These are phyloP conservation scores for Penicillium atrosanguineum DNA, from an alignment of 495 filamentous ascomycete species.

Conservation along the genomic window DNA sequence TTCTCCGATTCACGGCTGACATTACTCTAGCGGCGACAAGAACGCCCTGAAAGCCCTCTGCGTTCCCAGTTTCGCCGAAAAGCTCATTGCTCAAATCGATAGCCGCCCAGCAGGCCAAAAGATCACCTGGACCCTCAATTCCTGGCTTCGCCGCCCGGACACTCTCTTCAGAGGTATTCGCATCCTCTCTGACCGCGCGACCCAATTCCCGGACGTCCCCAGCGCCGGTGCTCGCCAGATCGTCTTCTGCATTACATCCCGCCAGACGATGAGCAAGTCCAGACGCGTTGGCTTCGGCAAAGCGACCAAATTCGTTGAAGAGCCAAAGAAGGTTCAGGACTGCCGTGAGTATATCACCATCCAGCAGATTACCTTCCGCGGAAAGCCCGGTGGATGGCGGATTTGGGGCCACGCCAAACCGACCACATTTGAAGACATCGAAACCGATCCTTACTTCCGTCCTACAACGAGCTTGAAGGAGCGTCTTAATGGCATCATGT, in stretches of 20 bases:
- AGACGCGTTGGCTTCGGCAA: background rate
- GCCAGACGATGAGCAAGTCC: slow-evolving; percentile 51
- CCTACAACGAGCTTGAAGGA: slow-evolving; percentile 31
- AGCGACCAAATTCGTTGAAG: background rate
- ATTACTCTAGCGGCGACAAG: slow-evolving; percentile 52
- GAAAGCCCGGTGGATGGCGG: slow-evolving; percentile 63
- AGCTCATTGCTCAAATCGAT: slow-evolving; percentile 55
- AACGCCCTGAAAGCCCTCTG: slow-evolving; percentile 56
- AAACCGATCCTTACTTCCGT: slow-evolving; percentile 32
- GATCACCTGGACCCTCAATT: slow-evolving; percentile 65
- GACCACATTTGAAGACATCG: slow-evolving; percentile 51
- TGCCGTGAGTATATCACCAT: slow-evolving; percentile 78
- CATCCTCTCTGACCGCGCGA: slow-evolving; percentile 58
- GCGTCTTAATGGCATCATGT: slow-evolving; percentile 35
- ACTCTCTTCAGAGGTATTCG: slow-evolving; percentile 44
- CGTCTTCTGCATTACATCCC: slow-evolving; percentile 65
- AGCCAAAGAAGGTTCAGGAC: slow-evolving; percentile 55
- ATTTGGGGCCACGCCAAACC: slow-evolving; percentile 70
- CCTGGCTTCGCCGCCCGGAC: slow-evolving; percentile 54
- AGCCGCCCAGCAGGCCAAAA: slow-evolving; percentile 47
- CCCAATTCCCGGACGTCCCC: slow-evolving; percentile 45
- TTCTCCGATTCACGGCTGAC: background rate
- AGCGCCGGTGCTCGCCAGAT: slow-evolving; percentile 62
- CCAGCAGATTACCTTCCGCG: slow-evolving; percentile 57
- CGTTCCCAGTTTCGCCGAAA: slow-evolving; percentile 55